Base-by-base conservation (phyloP, 345 rosid species). In the Gossypium anomalum region DNA sequence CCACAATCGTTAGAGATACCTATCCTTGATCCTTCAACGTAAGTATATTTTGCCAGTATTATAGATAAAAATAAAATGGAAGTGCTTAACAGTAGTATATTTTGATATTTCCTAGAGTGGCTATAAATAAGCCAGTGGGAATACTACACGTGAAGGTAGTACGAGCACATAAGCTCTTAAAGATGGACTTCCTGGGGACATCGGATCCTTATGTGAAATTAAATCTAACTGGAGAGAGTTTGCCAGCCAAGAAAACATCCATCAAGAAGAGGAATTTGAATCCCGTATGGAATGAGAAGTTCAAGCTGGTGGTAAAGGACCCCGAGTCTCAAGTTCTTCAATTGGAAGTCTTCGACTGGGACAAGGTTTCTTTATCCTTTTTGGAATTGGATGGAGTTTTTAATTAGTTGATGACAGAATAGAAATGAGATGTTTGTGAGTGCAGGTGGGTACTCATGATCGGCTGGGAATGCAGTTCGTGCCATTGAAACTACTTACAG, bases 281-380 rank as follows among this genome's bases (percentile, higher is more conserved):
- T 80, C 97, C 97, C 4, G 89, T 79, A 75, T 91, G 97, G 97
- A 91, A 89, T 11, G 97, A 91, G 85, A 75, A 78, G 80, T 91
- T 91, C 86, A 85, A 89, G 83, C 87, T 91, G 58, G 27, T 85
- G 7, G 92, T 91, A 22, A 89, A 85, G 81, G 93, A 91, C 20
- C 92, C 90, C 27, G 47, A 48, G 14, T 67, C 89, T 74, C 97
- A 91, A 87, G 86, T 77, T 65, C 93, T 91, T 70, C 86, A 87
- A 47, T 48, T 91, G 27, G 84, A 87, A 84, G 93, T 91, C 77
- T 87, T 81, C 49, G 97, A 91, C 72, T 91, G 97, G 97, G 93
- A 91, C 85, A 89, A 91, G 93, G 97, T 91, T 72, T 70, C 14
- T 58, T 11, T 22, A 19, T 58, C 20, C 8, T 20, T 57, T 22